A percentile compares a stretch with the other conserved stretches of the same genome.
Evolutionary conservation across 768 basidiomycete species (phyloP).

Genomic region (Kwoniella dejecticola): DNA sequence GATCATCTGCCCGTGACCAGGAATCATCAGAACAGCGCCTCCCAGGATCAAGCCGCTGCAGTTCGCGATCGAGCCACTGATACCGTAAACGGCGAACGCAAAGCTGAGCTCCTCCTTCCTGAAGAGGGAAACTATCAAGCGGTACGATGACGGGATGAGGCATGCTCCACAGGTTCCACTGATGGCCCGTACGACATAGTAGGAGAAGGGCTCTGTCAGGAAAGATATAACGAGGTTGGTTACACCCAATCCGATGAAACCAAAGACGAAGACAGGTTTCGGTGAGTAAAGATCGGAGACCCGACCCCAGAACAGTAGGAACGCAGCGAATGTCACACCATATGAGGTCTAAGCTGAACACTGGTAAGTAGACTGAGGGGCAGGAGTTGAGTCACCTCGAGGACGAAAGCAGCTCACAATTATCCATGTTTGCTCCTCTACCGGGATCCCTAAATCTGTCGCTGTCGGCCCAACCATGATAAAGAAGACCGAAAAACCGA

Average conservation of each 20-base stretch:
- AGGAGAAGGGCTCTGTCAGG: constrained; percentile 34
- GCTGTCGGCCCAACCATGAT: too few relatives aligned
- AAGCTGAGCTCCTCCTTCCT: constrained; percentile 23
- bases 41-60: constrained; percentile 30
- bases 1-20: constrained; percentile 24
- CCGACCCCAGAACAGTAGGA: constrained; percentile 42
- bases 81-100: constrained; percentile 30
- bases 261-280: constrained; percentile 28
- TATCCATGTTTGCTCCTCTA: too few relatives aligned
- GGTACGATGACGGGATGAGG: constrained; percentile 32
- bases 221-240: constrained; percentile 28
- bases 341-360: too few relatives aligned
- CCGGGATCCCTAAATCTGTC: too few relatives aligned
- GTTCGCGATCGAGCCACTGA: constrained; percentile 31
- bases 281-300: constrained; percentile 44
- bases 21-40: constrained; percentile 33
- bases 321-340: constrained; percentile 37
- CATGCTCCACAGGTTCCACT: constrained; percentile 35
- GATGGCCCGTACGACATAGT: constrained; percentile 42
- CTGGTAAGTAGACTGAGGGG: too few relatives aligned
- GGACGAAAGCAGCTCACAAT: too few relatives aligned
- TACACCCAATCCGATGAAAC: constrained; percentile 36
- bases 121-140: constrained; percentile 39
- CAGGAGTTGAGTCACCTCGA: too few relatives aligned
- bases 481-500: too few relatives aligned